Conservation (phyloP, 345 rosid genomes). For the Odontarrhena argentea region DNA sequence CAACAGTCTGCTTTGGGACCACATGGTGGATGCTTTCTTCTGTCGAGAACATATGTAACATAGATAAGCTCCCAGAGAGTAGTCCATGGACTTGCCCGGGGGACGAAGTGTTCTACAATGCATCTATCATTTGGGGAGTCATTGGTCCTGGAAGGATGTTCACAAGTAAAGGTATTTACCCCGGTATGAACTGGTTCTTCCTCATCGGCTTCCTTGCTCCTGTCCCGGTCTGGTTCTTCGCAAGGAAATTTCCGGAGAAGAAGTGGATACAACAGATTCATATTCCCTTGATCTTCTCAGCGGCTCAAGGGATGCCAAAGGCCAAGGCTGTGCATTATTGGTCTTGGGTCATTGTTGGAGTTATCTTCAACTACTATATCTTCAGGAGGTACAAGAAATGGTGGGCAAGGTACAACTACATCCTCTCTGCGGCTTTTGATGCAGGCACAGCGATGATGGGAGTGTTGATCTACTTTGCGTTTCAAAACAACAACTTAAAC, state of each 20-base stretch:
- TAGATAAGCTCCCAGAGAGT: conserved; percentile 51
- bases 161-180: conserved; percentile 57
- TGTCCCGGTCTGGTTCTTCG: conserved; percentile 56
- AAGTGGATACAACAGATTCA: conserved; percentile 62
- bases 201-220: conserved; percentile 72
- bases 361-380: conserved; percentile 62
- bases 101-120: conserved; percentile 66
- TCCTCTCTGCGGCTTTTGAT: conserved; percentile 76
- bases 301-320: conserved; percentile 45
- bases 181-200: conserved; percentile 76
- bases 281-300: conserved; percentile 60
- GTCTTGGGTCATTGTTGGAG: conserved; percentile 63
- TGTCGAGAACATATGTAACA: conserved; percentile 59
- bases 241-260: conserved; percentile 58
- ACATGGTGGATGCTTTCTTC: conserved; percentile 73
- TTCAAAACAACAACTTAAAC: conserved; percentile 52
- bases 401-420: conserved; percentile 77
- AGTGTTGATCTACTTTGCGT: conserved; percentile 53
- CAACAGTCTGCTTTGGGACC: conserved; percentile 59
- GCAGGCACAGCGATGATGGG: conserved; percentile 81
- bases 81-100: conserved; percentile 84
- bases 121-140: conserved; percentile 88
- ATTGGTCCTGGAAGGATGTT: conserved; percentile 78
- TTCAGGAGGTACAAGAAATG: conserved; percentile 60
- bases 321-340: conserved; percentile 64